These are phyloP conservation scores for Sicyos baderoa DNA, from an alignment of 306 rosid species.

Conservation along the genomic window DNA sequence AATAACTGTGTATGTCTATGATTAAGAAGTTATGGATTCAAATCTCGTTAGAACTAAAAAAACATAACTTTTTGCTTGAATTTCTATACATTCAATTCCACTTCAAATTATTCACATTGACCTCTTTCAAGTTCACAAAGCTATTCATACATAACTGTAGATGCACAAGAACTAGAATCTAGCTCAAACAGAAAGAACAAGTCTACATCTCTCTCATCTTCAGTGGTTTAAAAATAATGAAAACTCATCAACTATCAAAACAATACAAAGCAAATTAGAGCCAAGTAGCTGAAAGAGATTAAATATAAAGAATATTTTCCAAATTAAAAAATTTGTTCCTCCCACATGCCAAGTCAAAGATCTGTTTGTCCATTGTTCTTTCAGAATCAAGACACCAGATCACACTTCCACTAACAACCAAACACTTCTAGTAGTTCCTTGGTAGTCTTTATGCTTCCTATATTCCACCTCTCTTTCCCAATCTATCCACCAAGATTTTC, in stretches of 20 bases:
- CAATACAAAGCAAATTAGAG: not conserved
- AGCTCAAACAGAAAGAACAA: not conserved
- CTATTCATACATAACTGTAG: not conserved
- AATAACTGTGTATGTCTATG: no score
- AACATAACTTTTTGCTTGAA: no score
- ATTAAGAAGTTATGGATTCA: no score
- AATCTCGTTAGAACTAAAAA: no score
- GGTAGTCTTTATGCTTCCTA: conserved; percentile 6
- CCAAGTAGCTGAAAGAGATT: conserved; percentile 11
- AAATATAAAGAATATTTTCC: conserved; percentile 8
- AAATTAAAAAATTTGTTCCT: conserved; percentile 7
- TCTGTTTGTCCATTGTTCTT: conserved; percentile 33
- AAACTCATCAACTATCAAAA: not conserved
- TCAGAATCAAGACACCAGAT: conserved; percentile 23
- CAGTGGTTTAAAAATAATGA: not conserved
- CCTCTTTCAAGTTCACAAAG: not conserved
- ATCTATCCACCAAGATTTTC: conserved; percentile 18
- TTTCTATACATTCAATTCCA: not conserved
- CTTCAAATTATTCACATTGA: not conserved
- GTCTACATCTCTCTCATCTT: not conserved
- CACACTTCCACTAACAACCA: conserved; percentile 26
- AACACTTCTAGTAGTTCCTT: not conserved
- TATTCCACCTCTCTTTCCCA: conserved; percentile 8
- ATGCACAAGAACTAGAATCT: not conserved
- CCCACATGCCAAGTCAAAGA: conserved; percentile 18